A percentile compares a stretch with the other conserved stretches of the same genome.
Conservation (phyloP, 805 yeast genomes). For the Pichia kluyveri region DNA sequence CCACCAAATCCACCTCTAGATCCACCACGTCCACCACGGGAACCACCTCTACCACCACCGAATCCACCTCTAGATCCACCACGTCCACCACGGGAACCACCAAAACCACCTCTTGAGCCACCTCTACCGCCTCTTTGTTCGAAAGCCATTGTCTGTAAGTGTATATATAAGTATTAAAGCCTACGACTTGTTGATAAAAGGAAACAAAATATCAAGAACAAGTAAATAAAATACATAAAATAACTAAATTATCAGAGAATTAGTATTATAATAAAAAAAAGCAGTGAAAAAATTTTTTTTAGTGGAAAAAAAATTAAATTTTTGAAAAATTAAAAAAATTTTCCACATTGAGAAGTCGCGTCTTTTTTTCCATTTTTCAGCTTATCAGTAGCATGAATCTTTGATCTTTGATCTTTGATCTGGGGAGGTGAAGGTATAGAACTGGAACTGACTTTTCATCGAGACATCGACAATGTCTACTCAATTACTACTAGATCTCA, state of each 20-base stretch:
- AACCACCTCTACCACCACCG: slow-evolving; percentile 22
- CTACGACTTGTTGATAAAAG: not conserved
- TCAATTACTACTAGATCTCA: not conserved
- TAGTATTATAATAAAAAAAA: too few species aligned
- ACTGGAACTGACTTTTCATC: too few species aligned
- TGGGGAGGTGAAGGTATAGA: too few species aligned
- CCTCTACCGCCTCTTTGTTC: slow-evolving; percentile 38
- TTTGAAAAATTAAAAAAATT: too few species aligned
- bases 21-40: slow-evolving; percentile 33
- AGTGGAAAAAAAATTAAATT: too few species aligned
- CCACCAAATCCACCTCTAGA: slow-evolving; percentile 45
- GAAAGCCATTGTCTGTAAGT: slow-evolving; percentile 46
- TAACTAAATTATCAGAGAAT: too few species aligned
- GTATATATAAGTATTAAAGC: not conserved
- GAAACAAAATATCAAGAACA: not conserved
- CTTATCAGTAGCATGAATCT: too few species aligned
- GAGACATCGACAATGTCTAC: too few species aligned
- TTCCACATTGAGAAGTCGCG: too few species aligned
- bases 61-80: slow-evolving; percentile 17
- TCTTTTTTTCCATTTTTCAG: too few species aligned
- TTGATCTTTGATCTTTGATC: too few species aligned
- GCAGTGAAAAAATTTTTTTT: not conserved
- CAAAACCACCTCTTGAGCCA: slow-evolving; percentile 41
- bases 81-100: slow-evolving; percentile 27
- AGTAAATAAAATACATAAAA: too few species aligned